These are phyloP conservation scores for Anthoceros angustus DNA, from an alignment of 225 moss, liverwort and hornwort species.

Conservation along the genomic window DNA sequence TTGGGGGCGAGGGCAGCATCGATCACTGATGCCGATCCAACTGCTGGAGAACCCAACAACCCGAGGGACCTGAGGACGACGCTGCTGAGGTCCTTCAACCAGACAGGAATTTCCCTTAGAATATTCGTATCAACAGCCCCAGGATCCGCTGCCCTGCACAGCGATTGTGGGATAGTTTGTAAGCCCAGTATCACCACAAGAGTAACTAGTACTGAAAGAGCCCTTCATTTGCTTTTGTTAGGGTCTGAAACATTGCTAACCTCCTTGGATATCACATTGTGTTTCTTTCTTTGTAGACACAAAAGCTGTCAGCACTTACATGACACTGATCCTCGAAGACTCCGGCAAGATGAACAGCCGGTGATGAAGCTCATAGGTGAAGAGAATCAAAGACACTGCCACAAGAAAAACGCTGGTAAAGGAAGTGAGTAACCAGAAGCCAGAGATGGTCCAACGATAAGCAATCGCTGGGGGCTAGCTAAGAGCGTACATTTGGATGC, in stretches of 20 bases:
- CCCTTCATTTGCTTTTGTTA: too few relatives aligned
- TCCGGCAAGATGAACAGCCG: constrained; percentile 10
- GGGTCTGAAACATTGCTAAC: too few relatives aligned
- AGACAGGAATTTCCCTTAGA: constrained; percentile 47
- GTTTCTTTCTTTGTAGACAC: too few relatives aligned
- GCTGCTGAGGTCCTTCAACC: constrained; percentile 30
- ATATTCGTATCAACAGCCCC: constrained; percentile 58
- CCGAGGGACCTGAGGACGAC: constrained; percentile 26
- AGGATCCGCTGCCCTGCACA: constrained; percentile 64
- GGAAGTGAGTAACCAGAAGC: background rate
- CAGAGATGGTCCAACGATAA: background rate
- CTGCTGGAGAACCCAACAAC: constrained; percentile 33
- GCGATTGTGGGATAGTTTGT: background rate
- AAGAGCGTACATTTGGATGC: constrained; percentile 35
- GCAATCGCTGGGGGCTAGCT: background rate
- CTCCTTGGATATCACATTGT: too few relatives aligned
- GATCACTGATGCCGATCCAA: constrained; percentile 30
- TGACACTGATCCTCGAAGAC: constrained; percentile 21
- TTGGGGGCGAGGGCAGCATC: constrained; percentile 57
- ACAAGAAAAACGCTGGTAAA: background rate
- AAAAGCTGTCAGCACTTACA: constrained; percentile 15
- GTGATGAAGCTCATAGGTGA: constrained; percentile 60
- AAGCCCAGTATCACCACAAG: background rate
- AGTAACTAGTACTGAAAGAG: too few relatives aligned
- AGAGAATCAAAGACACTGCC: constrained; percentile 43